Base-by-base conservation (phyloP, 768 basidiomycete species). In the Termitomyces sp. region DNA sequence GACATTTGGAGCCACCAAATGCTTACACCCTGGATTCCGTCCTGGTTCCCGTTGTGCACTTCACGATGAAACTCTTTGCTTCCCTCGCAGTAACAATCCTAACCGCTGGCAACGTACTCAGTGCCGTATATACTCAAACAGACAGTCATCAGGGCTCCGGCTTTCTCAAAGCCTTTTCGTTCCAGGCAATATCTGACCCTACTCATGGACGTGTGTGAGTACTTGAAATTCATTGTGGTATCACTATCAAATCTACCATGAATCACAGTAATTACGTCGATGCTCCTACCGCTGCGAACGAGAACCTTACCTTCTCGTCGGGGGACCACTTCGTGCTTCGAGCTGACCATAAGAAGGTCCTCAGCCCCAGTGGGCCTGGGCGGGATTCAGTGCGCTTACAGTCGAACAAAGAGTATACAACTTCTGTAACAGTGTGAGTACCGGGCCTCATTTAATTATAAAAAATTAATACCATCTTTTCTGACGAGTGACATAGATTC, bases 141-240 rank as follows among this genome's bases (percentile, higher is more conserved):
- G 81, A 80, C 55, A 83, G 75, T 58, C 72, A 77, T 66, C 64
- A 71, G 11, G 80, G 83, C 18, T 61, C 64, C 60, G 75, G 72
- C 20, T 87, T 88, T 64, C 75, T 82, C 58, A 69, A 72, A n/a
- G 68, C 75, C 11, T 88, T 88, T 64, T 61, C 66, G 4, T 78
- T 77, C 63, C 65, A 83, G 64, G 73, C 74, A 20, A 78, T 82
- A 42, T 16, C 79, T 1, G 87, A 88, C 65, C 86, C 87, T 4
- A 88, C 87, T 7, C 75, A 86, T 61, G 87, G 87, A 31, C 76
- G 86, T 54, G 87, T 89, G 87, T 78, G 70, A 58, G 76, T 71
- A 60, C 5, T 11, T 30, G 1, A 46, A 22, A 5, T 15, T 20
- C 20, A 15, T 2, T 48, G 15, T 20, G 5, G 4, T 4, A 47